phyloP scores from a whole-genome alignment of 805 yeast species.

The Candida chilensis region DNA sequence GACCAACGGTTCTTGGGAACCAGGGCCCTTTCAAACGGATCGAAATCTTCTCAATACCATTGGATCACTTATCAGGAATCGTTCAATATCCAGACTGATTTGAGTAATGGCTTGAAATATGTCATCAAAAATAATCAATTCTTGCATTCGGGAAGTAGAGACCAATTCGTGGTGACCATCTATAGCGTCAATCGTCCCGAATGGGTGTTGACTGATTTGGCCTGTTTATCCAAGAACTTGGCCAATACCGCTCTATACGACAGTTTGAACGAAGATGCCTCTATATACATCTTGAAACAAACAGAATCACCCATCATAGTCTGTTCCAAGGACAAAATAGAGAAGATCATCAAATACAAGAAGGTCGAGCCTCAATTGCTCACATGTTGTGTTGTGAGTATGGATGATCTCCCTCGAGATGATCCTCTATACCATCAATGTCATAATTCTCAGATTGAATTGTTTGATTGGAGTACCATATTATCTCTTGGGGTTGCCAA shows the following conservation, averaged over 20 bases:
- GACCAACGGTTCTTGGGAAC: background rate
- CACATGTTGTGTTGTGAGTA: constrained; percentile 11
- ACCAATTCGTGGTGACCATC: constrained; percentile 22
- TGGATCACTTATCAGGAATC: too few species aligned
- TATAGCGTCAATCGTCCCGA: constrained; percentile 24
- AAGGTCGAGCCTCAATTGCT: constrained; percentile 5
- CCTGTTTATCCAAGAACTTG: constrained; percentile 19
- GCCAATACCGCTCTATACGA: constrained; percentile 30
- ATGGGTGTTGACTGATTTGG: constrained; percentile 26
- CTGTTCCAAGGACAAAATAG: constrained; percentile 42
- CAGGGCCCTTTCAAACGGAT: too few species aligned
- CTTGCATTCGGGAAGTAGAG: too few species aligned
- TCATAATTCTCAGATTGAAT: constrained; percentile 6
- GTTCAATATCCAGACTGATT: too few species aligned
- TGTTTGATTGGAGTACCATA: too few species aligned
- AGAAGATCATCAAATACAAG: constrained; percentile 33
- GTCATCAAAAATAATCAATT: too few species aligned
- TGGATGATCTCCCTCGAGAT: constrained; percentile 13
- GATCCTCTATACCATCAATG: constrained; percentile 7
- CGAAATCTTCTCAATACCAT: too few species aligned
- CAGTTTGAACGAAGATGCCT: constrained; percentile 24
- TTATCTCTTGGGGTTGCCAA: too few species aligned
- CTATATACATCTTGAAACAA: constrained; percentile 19
- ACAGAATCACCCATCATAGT: constrained; percentile 31
- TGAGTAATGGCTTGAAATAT: too few species aligned